Evolutionary conservation across 352 stramenopile genomes (phyloP).

Genomic region (Elongisporangium prolatum): DNA sequence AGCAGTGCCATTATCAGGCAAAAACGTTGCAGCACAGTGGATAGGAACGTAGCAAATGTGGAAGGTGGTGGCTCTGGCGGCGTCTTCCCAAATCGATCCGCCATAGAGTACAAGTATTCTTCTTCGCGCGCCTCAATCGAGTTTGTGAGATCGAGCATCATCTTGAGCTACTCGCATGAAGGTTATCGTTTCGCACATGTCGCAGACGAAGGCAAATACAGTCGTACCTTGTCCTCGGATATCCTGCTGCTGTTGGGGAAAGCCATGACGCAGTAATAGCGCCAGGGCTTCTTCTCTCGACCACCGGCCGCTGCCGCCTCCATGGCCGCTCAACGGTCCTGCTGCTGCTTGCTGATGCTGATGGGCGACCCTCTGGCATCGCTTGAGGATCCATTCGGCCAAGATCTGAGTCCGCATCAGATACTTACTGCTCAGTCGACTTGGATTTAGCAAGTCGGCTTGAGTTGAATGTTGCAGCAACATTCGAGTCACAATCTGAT

Average conservation of each 20-base stretch:
- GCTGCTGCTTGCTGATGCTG: background rate
- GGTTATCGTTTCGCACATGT: constrained; percentile 6
- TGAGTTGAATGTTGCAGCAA: background rate
- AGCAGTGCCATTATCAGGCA: constrained; percentile 15
- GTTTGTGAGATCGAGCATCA: constrained; percentile 39
- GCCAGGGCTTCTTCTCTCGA: constrained; percentile 50
- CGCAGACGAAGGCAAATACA: background rate
- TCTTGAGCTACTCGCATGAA: constrained; percentile 27
- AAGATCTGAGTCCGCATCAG: background rate
- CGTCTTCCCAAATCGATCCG: constrained; percentile 16
- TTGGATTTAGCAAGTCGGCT: background rate
- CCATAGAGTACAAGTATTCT: constrained; percentile 37
- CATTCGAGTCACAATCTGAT: background rate
- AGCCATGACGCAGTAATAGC: constrained; percentile 60
- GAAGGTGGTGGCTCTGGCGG: constrained; percentile 14
- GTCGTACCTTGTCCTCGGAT: constrained; percentile 35
- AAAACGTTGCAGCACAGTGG: constrained; percentile 23
- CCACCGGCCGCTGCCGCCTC: constrained; percentile 4
- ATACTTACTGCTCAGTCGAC: background rate
- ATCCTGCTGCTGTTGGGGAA: constrained; percentile 36
- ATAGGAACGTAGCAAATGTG: constrained; percentile 15
- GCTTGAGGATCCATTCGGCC: constrained; percentile 26
- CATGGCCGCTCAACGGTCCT: background rate
- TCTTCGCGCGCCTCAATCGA: constrained; percentile 47
- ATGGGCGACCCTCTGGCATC: constrained; percentile 6